phyloP scores from a whole-genome alignment of 1,139 yeast genomes.

The Zygosaccharomyces pseudobailii region DNA sequence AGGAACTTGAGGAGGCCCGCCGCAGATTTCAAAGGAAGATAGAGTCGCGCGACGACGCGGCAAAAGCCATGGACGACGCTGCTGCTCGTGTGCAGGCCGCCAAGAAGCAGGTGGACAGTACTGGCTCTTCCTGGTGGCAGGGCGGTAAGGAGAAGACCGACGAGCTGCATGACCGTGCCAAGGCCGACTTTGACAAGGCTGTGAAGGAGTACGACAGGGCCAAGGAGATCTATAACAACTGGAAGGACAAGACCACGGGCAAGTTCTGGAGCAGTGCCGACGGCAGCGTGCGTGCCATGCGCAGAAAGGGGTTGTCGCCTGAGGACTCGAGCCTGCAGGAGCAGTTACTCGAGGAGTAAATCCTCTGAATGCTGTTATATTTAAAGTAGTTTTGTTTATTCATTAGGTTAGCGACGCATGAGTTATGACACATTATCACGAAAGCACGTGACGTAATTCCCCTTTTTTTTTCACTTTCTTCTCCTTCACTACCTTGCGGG shows the following conservation, averaged over 20 bases:
- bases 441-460: no score
- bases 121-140: constrained; percentile 34
- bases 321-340: constrained; percentile 31
- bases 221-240: constrained; percentile 25
- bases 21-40: constrained; percentile 11
- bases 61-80: constrained; percentile 17
- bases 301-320: constrained; percentile 21
- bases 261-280: constrained; percentile 33
- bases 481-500: no score
- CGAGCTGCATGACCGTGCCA: constrained; percentile 26
- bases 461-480: no score
- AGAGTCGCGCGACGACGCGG: constrained; percentile 14
- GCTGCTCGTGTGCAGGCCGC: constrained; percentile 30
- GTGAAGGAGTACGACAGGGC: constrained; percentile 33
- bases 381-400: constrained; percentile 1
- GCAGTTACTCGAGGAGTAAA: constrained; percentile 13
- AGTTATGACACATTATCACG: not conserved
- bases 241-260: constrained; percentile 25
- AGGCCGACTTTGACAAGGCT: constrained; percentile 34
- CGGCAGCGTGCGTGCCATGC: constrained; percentile 26
- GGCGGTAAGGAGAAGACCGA: constrained; percentile 22
- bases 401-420: not conserved
- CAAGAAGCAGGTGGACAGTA: constrained; percentile 30
- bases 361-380: not conserved
- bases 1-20: constrained; percentile 36